Base-by-base conservation (phyloP, 2,329 filamentous ascomycete species). In the Ilyonectria sp. region DNA sequence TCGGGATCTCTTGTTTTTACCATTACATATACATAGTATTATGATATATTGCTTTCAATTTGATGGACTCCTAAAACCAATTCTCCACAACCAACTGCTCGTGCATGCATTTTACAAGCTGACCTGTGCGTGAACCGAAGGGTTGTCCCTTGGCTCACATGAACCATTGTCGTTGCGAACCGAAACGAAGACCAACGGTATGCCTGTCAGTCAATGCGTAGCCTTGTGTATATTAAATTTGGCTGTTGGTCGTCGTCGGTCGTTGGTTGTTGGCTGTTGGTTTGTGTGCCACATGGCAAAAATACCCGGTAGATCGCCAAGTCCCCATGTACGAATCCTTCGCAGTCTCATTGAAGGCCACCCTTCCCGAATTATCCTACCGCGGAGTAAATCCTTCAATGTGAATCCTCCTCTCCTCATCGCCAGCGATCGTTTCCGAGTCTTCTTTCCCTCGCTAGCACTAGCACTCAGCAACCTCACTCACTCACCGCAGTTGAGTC, bases 1-100 rank as follows among this genome's bases (percentile, higher is more conserved):
- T 74, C 65, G 67, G 74, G 66, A 73, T 71, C 57, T 62, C 61
- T 63, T 26, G 53, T 67, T 63, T 43, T 63, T 43, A 40, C 37
- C 58, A 40, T 52, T 70, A 65, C 65, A 73, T 72, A 73, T 66
- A 71, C 71, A 64, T 72, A 68, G 59, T 67, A 55, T 46, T 67
- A 68, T 68, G 72, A 70, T 68, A 75, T 75, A 75, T 67, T 71
- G 50, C 35, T 72, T 75, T 72, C 44, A 63, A 54, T 31, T 29
- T 54, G 21, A 66, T 46, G 13, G 46, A 33, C 31, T 47, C n/a
- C 35, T 56, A 6, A 19, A 46, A 37, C n/a, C n/a, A 19, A 26
- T 5, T 19, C 47, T 7, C 15, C 13, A 4, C n/a, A 17, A 19
- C 26, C 8, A 40, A 19, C n/a, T 19, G n/a, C 2, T 4, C 4